Conservation (phyloP, 2,329 filamentous ascomycete species). For the Calonectria henricotiae region DNA sequence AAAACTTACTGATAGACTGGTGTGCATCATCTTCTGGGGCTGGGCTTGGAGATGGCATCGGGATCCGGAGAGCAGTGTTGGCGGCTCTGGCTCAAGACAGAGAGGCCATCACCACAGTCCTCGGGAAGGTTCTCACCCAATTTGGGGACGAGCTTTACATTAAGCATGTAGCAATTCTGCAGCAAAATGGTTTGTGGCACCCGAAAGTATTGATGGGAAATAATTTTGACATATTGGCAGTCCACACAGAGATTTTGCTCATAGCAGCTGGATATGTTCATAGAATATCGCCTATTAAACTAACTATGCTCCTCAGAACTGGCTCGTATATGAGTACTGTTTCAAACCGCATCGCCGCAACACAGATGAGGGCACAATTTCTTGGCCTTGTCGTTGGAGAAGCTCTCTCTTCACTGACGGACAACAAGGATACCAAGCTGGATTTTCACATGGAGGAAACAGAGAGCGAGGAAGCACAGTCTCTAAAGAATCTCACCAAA, state of each 20-base stretch:
- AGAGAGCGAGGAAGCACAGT: slow-evolving; percentile 79
- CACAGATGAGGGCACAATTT: slow-evolving; percentile 83
- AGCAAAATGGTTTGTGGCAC: slow-evolving; percentile 83
- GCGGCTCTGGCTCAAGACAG: slow-evolving; percentile 70
- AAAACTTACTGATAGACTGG: slow-evolving; percentile 75
- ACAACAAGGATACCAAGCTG: slow-evolving; percentile 81
- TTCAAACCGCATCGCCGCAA: slow-evolving; percentile 87
- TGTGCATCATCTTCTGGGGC: slow-evolving; percentile 76
- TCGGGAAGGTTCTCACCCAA: slow-evolving; percentile 79
- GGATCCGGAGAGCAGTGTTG: slow-evolving; percentile 78
- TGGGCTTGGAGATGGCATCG: slow-evolving; percentile 75
- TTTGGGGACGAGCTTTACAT: slow-evolving; percentile 93
- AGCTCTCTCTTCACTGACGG: slow-evolving; percentile 74
- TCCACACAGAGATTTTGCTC: slow-evolving; percentile 84
- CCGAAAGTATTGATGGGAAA: not conserved
- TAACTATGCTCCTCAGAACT: slow-evolving; percentile 81
- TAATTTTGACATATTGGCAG: slow-evolving; percentile 64
- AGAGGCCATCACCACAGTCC: slow-evolving; percentile 68
- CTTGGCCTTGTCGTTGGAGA: slow-evolving; percentile 92
- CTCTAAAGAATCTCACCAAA: slow-evolving; percentile 79
- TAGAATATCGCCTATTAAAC: slow-evolving; percentile 75
- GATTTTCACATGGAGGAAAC: slow-evolving; percentile 89
- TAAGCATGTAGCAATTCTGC: slow-evolving; percentile 85
- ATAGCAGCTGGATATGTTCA: slow-evolving; percentile 84
- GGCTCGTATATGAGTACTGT: slow-evolving; percentile 82